Percentiles rank a stretch among this genome's conserved stretches.
Evolutionary conservation across 768 basidiomycete genomes (phyloP).

Genomic region (Boletus vinaceobasis): DNA sequence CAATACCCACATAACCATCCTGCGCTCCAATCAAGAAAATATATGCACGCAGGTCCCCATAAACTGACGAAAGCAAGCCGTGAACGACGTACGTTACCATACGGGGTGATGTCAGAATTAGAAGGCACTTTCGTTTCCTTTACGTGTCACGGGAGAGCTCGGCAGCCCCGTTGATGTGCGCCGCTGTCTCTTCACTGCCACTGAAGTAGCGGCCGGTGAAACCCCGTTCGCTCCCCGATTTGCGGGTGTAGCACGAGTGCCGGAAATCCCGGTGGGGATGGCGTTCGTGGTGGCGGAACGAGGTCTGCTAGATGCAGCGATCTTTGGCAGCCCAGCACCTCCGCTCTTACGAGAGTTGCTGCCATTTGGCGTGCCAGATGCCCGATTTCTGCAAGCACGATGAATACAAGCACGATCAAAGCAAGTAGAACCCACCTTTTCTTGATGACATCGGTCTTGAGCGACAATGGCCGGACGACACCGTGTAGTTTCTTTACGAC

Average conservation of each 20-base stretch:
- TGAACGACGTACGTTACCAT: slow-evolving; percentile 10
- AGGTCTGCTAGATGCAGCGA: slow-evolving; percentile 72
- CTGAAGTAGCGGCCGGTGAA: slow-evolving; percentile 16
- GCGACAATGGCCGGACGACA: slow-evolving; percentile 87
- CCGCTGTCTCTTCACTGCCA: slow-evolving; percentile 75
- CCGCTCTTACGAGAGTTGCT: slow-evolving; percentile 57
- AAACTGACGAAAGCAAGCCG: slow-evolving; percentile 4
- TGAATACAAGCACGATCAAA: not conserved
- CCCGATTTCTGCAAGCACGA: slow-evolving; percentile 60
- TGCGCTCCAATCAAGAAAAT: slow-evolving; percentile 33
- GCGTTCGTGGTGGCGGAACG: slow-evolving; percentile 66
- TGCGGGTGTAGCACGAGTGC: slow-evolving; percentile 38
- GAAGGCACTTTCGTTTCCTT: slow-evolving; percentile 21
- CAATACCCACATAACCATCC: slow-evolving; percentile 34
- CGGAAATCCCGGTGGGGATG: slow-evolving; percentile 44
- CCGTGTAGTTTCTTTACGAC: slow-evolving; percentile 83
- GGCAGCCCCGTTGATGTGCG: slow-evolving; percentile 65
- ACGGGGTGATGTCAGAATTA: slow-evolving; percentile 9
- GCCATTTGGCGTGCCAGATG: slow-evolving; percentile 66
- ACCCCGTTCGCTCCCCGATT: slow-evolving; percentile 23
- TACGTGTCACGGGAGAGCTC: slow-evolving; percentile 34
- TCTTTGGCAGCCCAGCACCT: slow-evolving; percentile 61
- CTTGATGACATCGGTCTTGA: slow-evolving; percentile 98
- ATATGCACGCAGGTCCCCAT: slow-evolving; percentile 26
- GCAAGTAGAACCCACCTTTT: slow-evolving; percentile 58